Percentiles rank a stretch among this genome's conserved stretches.
Conservation (phyloP, 2,329 filamentous ascomycete species). For the Colletotrichum sp. region DNA sequence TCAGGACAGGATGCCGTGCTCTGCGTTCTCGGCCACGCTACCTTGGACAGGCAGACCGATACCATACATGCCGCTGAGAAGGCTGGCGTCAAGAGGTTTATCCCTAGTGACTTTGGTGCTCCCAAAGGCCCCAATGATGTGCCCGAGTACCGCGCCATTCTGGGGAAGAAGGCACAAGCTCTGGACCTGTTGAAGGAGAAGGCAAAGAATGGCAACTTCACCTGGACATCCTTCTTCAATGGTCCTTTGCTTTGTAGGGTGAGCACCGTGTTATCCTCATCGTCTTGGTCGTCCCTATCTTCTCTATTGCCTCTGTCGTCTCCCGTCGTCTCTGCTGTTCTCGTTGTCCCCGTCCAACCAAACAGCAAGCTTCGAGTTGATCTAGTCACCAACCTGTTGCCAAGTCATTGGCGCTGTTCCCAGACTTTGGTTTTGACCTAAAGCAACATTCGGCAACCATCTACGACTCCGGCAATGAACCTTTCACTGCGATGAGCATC, state of each 20-base stretch:
- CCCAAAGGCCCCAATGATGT: not conserved
- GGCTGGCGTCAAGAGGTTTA: not conserved
- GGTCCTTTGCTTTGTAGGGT: not conserved
- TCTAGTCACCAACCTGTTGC: not conserved
- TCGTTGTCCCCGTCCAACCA: not conserved
- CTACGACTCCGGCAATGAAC: not conserved
- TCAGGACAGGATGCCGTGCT: not conserved
- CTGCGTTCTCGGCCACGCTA: not conserved
- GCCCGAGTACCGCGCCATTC: not conserved
- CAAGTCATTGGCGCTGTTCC: not conserved
- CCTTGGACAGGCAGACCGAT: not conserved
- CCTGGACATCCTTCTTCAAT: not conserved
- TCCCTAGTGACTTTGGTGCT: not conserved
- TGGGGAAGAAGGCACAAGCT: not conserved
- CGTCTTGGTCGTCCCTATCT: not conserved
- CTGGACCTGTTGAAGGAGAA: fast-evolving
- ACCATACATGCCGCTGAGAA: not conserved
- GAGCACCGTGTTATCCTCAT: not conserved
- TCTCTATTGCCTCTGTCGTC: not conserved
- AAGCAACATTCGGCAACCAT: not conserved
- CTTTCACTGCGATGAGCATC: not conserved
- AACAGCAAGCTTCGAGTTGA: not conserved
- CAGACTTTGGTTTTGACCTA: not conserved
- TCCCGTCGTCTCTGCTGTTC: not conserved
- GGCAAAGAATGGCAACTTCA: not conserved